Evolutionary conservation across 2,329 filamentous ascomycete genomes (phyloP), one percentile per base, ranked within the genome.

Genomic region (Hawksworthiomyces lignivorus): DNA sequence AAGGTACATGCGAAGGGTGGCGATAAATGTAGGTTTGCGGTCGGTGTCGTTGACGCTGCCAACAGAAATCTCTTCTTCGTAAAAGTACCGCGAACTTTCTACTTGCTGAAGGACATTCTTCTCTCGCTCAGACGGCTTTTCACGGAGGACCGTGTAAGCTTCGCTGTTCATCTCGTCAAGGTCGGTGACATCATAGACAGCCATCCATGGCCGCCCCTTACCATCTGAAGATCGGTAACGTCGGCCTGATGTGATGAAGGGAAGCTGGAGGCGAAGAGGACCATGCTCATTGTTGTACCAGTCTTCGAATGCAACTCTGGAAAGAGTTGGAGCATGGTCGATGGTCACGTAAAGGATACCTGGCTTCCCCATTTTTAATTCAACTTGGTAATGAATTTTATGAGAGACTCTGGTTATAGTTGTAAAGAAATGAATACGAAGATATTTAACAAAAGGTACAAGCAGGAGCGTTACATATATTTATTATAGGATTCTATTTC

Each of bases 221-320:
- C 17, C 36, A 9, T 38, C 27, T 5, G 36, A 9, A 17, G 36
- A 10, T 9, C 36, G 36, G 18, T 38, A 38, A 12, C 36, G 36
- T 5, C 36, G 36, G 8, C 36, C 36, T 17, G 36, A 38, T 12
- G 36, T 38, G 26, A 38, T 19, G 26, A 38, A 38, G 14, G 36
- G 36, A 12, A 38, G 36, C 18, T 38, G 36, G 10, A 38, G 36
- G 7, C 36, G 36, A 4, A 38, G 36, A 3, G 36, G 36, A 12
- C 36, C 36, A 26, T 38, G 36, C 26, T 38, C 36, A 14, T 38
- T 38, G 36, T 38, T 38, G 26, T 38, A 38, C 36, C 36, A 38
- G 24, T 38, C 36, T 8, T 38, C 20, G 24, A 38, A 38, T 18
- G 21, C 20, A 26, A 29, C n/a, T 11, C 24, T 24, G n/a, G 36